Base-by-base conservation (phyloP, 164 flowering plant genomes). In the Dillenia suffruticosa region DNA sequence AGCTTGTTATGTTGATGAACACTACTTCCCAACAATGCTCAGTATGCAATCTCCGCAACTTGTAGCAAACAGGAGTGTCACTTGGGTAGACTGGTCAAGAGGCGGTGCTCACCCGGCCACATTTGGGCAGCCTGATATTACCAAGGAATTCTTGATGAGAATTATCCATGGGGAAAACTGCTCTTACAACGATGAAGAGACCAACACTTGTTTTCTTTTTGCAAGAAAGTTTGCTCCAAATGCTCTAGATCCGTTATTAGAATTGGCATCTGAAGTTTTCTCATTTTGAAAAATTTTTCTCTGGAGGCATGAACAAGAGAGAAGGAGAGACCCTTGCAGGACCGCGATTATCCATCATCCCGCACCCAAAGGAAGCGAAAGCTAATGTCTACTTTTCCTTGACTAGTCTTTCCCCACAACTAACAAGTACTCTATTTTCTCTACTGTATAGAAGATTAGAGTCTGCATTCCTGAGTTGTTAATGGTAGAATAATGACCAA, bases 31-130 rank as follows among this genome's bases (percentile, higher is more conserved):
- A 2, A 90, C 98, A 61, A 81, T 93, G 88, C 70, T 93, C 46
- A 79, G 75, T 60, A 85, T 83, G 53, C 59, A 70, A 65, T 72
- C 84, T 14, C 76, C 91, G 1, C 69, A 69, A 46, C 84, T 77
- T 4, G 50, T 93, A 68, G 98, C 96, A 12, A 93, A 88, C 61
- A 50, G 98, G 53, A 85, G 76, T 48, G 60, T 88, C 44, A 90
- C 97, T 32, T 90, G 87, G 85, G 90, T 84, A 9, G 98, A 92
- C 77, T 92, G 98, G 98, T 85, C 96, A 2, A 79, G 96, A 52
- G 98, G 96, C 13, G 98, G 97, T 1, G 81, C 98, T 44, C 97
- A 93, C 61, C 94, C 97, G 0, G 93, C 94, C 44, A 86, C 92
- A 10, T 93, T 82, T 60, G 97, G 90, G 54, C 65, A 72, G 61